A percentile compares a stretch with the other conserved stretches of the same genome.
These are phyloP conservation scores for Prunella vulgaris DNA, from an alignment of 257 asterid genomes.

Conservation along the genomic window DNA sequence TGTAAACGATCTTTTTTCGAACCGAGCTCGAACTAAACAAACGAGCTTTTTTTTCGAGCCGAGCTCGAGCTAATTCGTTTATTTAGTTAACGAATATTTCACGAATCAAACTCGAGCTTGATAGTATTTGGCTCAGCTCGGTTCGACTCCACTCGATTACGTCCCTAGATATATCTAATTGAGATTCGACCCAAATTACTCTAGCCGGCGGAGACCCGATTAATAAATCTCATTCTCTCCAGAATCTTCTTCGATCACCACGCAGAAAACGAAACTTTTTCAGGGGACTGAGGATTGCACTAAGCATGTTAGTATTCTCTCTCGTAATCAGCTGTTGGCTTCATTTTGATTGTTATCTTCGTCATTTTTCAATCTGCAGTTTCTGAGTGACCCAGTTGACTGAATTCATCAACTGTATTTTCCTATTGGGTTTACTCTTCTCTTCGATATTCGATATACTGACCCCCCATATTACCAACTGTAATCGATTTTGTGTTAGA, in stretches of 20 bases:
- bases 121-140: no score
- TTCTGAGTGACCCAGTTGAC: not conserved
- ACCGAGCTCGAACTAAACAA: no score
- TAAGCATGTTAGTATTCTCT: conserved; percentile 5
- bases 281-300: not conserved
- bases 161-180: no score
- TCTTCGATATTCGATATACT: not conserved
- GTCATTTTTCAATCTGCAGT: not conserved
- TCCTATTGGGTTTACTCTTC: not conserved
- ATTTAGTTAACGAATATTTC: no score
- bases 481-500: not conserved
- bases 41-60: no score
- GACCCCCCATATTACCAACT: not conserved
- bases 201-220: conserved; percentile 15
- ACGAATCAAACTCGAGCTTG: no score
- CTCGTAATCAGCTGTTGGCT: not conserved
- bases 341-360: not conserved
- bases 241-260: conserved; percentile 38
- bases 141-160: no score
- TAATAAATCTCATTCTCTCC: not conserved
- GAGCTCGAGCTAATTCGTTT: no score
- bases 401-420: not conserved
- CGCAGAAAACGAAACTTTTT: not conserved
- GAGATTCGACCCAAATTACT: not conserved
- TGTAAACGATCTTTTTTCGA: no score